These are phyloP conservation scores for Allium cepa DNA, from an alignment of 106 monocot genomes.

Conservation along the genomic window DNA sequence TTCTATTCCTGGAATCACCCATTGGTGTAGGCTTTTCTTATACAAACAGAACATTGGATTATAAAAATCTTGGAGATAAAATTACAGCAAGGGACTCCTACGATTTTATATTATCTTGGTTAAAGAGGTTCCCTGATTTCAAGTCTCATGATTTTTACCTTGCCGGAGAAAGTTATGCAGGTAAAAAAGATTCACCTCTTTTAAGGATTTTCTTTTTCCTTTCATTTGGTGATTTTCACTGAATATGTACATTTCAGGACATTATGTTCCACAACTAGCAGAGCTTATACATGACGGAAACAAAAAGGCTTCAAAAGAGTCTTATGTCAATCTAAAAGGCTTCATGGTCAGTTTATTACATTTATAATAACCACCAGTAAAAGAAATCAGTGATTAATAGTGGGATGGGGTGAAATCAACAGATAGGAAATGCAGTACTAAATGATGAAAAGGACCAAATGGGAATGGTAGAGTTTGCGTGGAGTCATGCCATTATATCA, in stretches of 20 bases:
- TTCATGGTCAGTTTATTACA: constrained; percentile 45
- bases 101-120: constrained; percentile 66
- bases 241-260: constrained; percentile 31
- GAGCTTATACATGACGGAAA: constrained; percentile 68
- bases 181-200: constrained; percentile 11
- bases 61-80: constrained; percentile 40
- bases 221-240: no score
- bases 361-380: not conserved
- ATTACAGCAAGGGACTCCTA: constrained; percentile 66
- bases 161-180: constrained; percentile 93
- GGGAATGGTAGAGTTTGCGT: constrained; percentile 93
- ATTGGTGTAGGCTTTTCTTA: constrained; percentile 90
- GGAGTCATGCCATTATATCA: constrained; percentile 95
- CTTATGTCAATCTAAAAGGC: constrained; percentile 66
- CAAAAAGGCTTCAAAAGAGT: constrained; percentile 28
- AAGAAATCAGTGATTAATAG: no score
- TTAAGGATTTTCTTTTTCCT: no score
- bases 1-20: constrained; percentile 77
- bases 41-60: constrained; percentile 57
- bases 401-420: not conserved
- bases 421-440: constrained; percentile 95
- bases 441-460: constrained; percentile 76
- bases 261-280: constrained; percentile 89
- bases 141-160: constrained; percentile 70
- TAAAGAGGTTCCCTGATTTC: constrained; percentile 57